Percentiles rank a stretch among this genome's conserved stretches.
Conservation (phyloP, 345 rosid species). For the Gynandropsis gynandra region DNA sequence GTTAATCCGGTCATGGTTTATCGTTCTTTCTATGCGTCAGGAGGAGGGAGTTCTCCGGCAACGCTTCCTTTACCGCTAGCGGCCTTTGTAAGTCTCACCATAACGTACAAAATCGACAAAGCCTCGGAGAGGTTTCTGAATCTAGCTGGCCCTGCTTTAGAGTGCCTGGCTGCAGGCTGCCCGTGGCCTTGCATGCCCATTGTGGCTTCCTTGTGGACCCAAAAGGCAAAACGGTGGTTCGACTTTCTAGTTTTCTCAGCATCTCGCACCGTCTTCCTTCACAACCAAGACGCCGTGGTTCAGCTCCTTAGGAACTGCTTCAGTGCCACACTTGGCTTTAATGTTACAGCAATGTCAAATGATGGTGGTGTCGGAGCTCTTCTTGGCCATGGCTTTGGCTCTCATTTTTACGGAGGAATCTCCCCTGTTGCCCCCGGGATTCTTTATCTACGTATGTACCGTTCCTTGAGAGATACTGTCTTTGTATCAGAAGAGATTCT, state of each 20-base stretch:
- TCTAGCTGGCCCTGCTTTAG: constrained; percentile 84
- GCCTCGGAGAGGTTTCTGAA: constrained; percentile 74
- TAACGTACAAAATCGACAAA: constrained; percentile 85
- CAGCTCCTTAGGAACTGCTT: constrained; percentile 92
- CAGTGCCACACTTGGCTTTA: constrained; percentile 67
- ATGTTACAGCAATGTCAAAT: constrained; percentile 44
- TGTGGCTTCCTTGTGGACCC: constrained; percentile 87
- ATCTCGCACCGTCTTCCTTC: constrained; percentile 93
- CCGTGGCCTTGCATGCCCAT: constrained; percentile 99
- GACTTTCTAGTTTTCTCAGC: constrained; percentile 92
- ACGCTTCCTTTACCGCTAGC: constrained; percentile 95
- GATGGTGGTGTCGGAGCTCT: constrained; percentile 87
- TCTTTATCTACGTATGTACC: constrained; percentile 69
- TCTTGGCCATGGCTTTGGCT: constrained; percentile 93
- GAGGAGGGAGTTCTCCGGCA: constrained; percentile 73
- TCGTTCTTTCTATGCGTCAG: constrained; percentile 24
- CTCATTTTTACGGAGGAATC: constrained; percentile 77
- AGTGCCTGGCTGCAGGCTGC: constrained; percentile 82
- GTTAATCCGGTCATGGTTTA: constrained; percentile 16
- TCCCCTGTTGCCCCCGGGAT: constrained; percentile 95
- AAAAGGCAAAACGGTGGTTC: constrained; percentile 96
- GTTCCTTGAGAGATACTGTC: constrained; percentile 62
- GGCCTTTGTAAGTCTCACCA: constrained; percentile 91
- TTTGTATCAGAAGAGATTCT: constrained; percentile 70
- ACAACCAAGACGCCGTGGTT: constrained; percentile 69